Conservation (phyloP, 202 grass and related monocot genomes). For the Dendrocalamus latiflorus region DNA sequence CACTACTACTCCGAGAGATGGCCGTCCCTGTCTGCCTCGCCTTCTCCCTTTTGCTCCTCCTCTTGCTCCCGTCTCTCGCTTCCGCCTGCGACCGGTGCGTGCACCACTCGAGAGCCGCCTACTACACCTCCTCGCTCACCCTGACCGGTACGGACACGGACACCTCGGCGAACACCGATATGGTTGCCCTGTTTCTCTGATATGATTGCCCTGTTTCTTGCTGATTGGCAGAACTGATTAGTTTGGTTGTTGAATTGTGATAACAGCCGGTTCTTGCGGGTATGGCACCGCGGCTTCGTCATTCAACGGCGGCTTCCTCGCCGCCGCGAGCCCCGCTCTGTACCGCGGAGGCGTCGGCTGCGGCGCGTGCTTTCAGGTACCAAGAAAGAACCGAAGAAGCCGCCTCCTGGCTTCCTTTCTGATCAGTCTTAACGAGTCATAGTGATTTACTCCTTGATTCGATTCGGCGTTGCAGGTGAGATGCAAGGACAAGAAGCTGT, state of each 20-base stretch:
- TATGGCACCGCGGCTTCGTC: conserved; percentile 59
- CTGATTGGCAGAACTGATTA: too few species aligned
- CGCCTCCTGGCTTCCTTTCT: neutral
- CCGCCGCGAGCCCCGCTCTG: conserved; percentile 43
- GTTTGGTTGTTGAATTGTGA: neutral
- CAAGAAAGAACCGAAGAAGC: neutral
- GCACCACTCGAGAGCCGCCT: conserved; percentile 46
- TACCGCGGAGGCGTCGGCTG: conserved; percentile 70
- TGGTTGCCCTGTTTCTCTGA: too few species aligned
- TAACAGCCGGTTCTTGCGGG: conserved; percentile 81
- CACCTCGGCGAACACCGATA: too few species aligned
- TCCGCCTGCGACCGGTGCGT: conserved; percentile 80
- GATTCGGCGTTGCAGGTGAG: conserved; percentile 37
- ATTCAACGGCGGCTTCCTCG: conserved; percentile 46
- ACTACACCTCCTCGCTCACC: conserved; percentile 36
- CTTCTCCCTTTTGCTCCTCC: neutral
- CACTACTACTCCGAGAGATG: conserved; percentile 9
- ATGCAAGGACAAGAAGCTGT: conserved; percentile 67
- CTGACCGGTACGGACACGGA: conserved; percentile 60
- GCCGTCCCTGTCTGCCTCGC: conserved; percentile 8
- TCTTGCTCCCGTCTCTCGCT: conserved; percentile 23
- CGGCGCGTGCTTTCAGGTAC: conserved; percentile 82
- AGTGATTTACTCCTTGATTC: neutral
- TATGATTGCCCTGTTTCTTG: neutral
- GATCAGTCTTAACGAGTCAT: neutral